Evolutionary conservation across 208 protist species (phyloP).

Genomic region (Vickermania spadyakhi): DNA sequence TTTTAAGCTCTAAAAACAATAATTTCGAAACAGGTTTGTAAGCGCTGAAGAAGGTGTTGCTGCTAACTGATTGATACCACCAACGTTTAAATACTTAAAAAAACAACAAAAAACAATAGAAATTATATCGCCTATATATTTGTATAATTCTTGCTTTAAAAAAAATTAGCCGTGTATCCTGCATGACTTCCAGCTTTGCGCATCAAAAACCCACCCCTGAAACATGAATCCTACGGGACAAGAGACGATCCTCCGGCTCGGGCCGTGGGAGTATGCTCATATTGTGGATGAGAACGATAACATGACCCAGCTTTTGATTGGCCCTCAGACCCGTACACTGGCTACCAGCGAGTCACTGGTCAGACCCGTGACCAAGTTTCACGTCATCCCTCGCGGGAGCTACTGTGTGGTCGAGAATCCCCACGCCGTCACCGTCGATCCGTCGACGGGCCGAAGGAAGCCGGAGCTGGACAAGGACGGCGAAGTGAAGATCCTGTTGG

Average conservation of each 20-base stretch:
- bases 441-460: slow-evolving; percentile 10
- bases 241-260: slow-evolving; percentile 30
- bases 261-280: slow-evolving; percentile 63
- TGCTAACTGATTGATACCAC: too few species aligned
- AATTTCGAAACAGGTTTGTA: too few species aligned
- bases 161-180: too few species aligned
- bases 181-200: too few species aligned
- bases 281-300: slow-evolving; percentile 56
- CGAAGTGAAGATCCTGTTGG: slow-evolving; percentile 77
- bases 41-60: too few species aligned
- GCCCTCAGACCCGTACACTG: slow-evolving; percentile 35
- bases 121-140: too few species aligned
- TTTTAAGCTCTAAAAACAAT: too few species aligned
- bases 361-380: slow-evolving; percentile 30
- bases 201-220: too few species aligned
- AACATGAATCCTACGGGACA: not conserved
- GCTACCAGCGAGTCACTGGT: slow-evolving; percentile 37
- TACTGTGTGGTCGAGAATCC: slow-evolving; percentile 65
- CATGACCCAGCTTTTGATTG: slow-evolving; percentile 42
- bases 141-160: too few species aligned
- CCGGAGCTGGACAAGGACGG: slow-evolving; percentile 44
- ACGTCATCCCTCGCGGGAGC: slow-evolving; percentile 32
- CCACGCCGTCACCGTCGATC: slow-evolving; percentile 6
- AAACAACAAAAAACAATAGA: too few species aligned
- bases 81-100: too few species aligned